Evolutionary conservation across 352 stramenopile genomes (phyloP), one percentile per base, ranked within the genome.

Genomic region (Globisporangium radiosum): DNA sequence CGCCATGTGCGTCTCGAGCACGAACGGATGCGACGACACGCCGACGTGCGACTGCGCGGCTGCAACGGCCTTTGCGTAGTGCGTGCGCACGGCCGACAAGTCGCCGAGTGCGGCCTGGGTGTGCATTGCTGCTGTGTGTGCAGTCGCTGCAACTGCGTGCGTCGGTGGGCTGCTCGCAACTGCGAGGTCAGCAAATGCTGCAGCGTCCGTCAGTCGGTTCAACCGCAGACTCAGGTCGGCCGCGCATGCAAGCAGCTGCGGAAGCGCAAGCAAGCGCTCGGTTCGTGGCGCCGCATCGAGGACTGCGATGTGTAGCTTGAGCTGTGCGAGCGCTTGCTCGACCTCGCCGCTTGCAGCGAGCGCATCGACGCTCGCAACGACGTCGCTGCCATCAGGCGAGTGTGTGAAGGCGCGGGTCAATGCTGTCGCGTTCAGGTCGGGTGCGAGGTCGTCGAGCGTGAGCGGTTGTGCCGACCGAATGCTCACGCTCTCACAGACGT

Each of bases 291-390:
- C 45, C 0, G 57, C 62, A 13, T 78, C 60, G 52, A 80, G 50
- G 11, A 83, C 71, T 15, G 71, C 67, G 5, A 87, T 45, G 42
- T 75, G 71, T 8, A 85, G 57, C 44, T 85, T 74, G 57, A 79
- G 64, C 19, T 33, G 53, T 38, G 53, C 62, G 14, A 85, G 62
- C 13, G 75, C 68, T 33, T 64, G 59, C 0, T 63, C 65, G 0
- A 76, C 57, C 0, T 78, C 47, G 37, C 49, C 51, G 7, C 37
- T 47, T 7, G 70, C 67, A 1, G 75, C 44, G 2, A 70, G 63
- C 7, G 52, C 51, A 14, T 77, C 62, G 4, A 63, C 62, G 2
- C 25, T 59, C 7, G 62, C 64, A 11, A 85, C 42, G 17, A 69
- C 4, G 15, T 63, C 61, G 53, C 76, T 67, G 9, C 64, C 78